Base-by-base conservation (phyloP, 2,329 filamentous ascomycete species). In the Botrytis galanthina region DNA sequence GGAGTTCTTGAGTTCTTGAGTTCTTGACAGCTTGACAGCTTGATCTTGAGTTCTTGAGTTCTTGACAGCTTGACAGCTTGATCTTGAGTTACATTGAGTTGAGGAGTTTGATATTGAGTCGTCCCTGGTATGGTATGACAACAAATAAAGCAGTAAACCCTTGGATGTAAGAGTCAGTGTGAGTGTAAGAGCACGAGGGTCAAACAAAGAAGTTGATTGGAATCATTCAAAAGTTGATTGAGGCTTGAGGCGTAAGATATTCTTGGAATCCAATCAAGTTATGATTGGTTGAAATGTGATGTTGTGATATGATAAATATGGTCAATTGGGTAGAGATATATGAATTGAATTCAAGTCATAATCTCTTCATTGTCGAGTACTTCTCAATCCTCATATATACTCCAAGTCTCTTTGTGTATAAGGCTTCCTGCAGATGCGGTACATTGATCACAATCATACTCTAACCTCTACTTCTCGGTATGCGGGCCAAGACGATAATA, bases 401-500 rank as follows among this genome's bases (percentile, higher is more conserved):
- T 54, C 5, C 48, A 7, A 18, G 7, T 14, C 59, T 22, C n/a
- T n/a, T n/a, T n/a, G n/a, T n/a, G n/a, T n/a, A 62, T 42, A 62
- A 62, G 60, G 60, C 60, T 42, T 62, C 60, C 20, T 42, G 60
- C 60, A 62, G 37, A 26, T 42, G 60, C 60, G 2, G 60, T 62
- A 62, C 60, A 42, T n/a, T 18, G 37, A 20, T 42, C 10, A 62
- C 60, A 42, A 62, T 20, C 16, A 16, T n/a, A 54, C 12, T n/a
- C 26, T 16, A n/a, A 2, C 48, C 29, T 35, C 60, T 20, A 10
- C 60, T 20, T 62, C 37, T 62, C 60, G 37, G 60, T 29, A 29
- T n/a, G n/a, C 32, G 29, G 20, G 63, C 63, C 63, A 67, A 67
- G 63, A 67, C 63, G 63, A 67, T 67, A 67, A 67, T 51, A 7